phyloP scores from a whole-genome alignment of 768 basidiomycete genomes.

The Auricularia cornea region DNA sequence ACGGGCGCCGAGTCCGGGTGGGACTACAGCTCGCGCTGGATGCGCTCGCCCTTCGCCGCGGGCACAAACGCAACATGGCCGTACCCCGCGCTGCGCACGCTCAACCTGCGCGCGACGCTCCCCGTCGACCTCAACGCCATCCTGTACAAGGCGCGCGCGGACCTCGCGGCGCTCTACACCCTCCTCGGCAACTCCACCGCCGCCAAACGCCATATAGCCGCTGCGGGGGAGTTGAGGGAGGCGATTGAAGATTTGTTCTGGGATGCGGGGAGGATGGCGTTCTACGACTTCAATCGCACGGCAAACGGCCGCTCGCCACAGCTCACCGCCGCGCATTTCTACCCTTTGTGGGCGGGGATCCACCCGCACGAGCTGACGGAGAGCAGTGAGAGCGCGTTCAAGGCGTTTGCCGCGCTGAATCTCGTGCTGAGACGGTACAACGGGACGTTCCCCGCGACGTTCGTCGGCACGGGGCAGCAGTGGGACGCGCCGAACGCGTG shows the following conservation, averaged over 20 bases:
- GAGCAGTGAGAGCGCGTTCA: conserved; percentile 33
- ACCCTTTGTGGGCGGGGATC: conserved; percentile 40
- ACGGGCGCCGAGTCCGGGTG: conserved; percentile 70
- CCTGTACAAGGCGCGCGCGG: conserved; percentile 22
- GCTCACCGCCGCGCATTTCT: no score
- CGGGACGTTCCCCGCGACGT: conserved; percentile 45
- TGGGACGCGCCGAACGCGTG: no score
- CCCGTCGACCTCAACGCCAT: conserved; percentile 81
- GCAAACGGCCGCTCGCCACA: conserved; percentile 35
- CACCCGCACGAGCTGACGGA: conserved; percentile 60
- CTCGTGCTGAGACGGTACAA: no score
- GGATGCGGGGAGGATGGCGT: conserved; percentile 51
- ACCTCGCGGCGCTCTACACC: no score
- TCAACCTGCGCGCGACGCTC: conserved; percentile 28
- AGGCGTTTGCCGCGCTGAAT: no score
- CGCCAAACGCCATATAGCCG: no score
- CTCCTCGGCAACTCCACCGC: background rate
- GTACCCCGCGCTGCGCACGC: no score
- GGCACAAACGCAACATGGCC: conserved; percentile 12
- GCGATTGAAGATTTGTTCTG: conserved; percentile 65
- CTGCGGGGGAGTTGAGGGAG: no score
- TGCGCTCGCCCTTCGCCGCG: conserved; percentile 27
- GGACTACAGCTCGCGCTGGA: no score
- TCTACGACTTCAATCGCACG: no score
- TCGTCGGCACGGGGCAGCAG: conserved; percentile 41